Conservation (phyloP, 441 rosid genomes). For the Adansonia rubrostipa region DNA sequence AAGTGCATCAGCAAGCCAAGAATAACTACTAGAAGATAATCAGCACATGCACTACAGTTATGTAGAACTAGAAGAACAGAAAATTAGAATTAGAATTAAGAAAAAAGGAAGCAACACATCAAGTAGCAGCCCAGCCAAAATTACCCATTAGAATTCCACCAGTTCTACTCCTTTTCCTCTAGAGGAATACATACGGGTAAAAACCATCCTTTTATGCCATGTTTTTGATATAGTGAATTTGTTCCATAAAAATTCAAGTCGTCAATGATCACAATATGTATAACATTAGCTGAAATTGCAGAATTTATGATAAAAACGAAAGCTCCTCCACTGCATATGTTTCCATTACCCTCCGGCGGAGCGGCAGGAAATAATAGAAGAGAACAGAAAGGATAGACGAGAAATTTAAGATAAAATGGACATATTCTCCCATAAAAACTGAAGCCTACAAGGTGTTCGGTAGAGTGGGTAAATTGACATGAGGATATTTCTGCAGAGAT, state of each 20-base stretch:
- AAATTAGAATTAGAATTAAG: not conserved
- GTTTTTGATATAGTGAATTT: not conserved
- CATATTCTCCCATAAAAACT: not conserved
- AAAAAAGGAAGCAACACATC: not conserved
- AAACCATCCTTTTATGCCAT: not conserved
- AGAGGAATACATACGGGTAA: not conserved
- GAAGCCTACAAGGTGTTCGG: not conserved
- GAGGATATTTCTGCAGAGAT: not conserved
- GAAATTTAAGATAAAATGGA: not conserved
- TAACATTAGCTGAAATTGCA: not conserved
- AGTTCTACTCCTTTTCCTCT: not conserved
- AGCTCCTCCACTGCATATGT: not conserved
- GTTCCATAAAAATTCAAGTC: not conserved
- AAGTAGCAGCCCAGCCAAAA: not conserved
- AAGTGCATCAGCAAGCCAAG: not conserved
- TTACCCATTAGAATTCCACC: not conserved
- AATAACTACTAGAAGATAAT: not conserved
- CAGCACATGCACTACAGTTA: not conserved
- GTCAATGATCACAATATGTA: not conserved
- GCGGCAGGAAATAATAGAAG: not conserved
- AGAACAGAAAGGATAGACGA: not conserved
- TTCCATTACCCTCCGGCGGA: not conserved
- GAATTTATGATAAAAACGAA: not conserved
- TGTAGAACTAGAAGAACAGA: not conserved
- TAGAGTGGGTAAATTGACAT: not conserved